phyloP scores from a whole-genome alignment of 371 early-diverging fungal genomes.

The Mortierella polycephala region DNA sequence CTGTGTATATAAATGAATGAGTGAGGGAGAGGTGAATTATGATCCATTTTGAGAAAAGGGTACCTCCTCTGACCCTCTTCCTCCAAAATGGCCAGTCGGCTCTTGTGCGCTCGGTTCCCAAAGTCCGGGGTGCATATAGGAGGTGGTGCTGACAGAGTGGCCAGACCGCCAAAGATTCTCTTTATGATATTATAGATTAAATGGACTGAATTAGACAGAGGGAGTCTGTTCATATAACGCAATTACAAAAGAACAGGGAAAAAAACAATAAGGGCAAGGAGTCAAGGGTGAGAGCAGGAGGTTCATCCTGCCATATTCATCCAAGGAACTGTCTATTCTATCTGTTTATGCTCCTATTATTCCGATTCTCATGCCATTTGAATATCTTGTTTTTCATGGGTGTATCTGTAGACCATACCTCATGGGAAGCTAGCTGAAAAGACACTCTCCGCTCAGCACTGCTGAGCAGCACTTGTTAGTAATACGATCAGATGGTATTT shows the following conservation, averaged over 20 bases:
- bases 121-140: background rate
- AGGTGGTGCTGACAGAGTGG: background rate
- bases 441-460: no score
- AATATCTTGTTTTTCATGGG: background rate
- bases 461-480: no score
- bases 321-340: background rate
- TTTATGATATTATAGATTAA: background rate
- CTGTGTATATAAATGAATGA: background rate
- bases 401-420: no score
- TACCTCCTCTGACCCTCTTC: background rate
- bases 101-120: background rate
- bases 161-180: background rate
- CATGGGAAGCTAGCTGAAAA: no score
- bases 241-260: background rate
- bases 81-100: background rate
- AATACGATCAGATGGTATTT: no score
- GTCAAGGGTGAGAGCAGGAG: constrained; percentile 2
- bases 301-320: background rate
- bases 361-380: background rate
- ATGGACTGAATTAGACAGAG: background rate
- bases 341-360: background rate
- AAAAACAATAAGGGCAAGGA: background rate
- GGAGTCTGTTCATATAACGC: background rate
- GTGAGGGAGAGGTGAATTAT: background rate
- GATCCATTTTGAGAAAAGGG: background rate